These are phyloP conservation scores for Candolleomyces aberdarensis DNA, from an alignment of 768 basidiomycete genomes.

Conservation along the genomic window DNA sequence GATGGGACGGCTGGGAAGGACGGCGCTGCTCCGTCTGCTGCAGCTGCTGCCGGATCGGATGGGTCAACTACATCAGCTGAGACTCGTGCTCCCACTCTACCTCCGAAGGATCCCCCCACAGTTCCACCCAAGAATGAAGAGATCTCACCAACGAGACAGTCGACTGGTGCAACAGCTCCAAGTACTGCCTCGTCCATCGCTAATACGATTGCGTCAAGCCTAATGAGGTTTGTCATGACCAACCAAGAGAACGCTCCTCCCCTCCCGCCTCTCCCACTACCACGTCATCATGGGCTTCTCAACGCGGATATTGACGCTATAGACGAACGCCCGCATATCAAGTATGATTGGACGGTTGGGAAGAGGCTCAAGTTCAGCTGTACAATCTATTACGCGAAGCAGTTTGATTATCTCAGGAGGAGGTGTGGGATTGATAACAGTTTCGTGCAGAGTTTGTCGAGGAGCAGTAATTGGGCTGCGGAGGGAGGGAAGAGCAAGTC, in stretches of 20 bases:
- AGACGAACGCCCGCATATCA: slow-evolving; percentile 78
- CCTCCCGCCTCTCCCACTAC: slow-evolving; percentile 22
- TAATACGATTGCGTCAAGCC: slow-evolving; percentile 45
- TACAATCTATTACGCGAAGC: slow-evolving; percentile 78
- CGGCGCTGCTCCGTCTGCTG: neutral
- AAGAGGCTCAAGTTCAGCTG: slow-evolving; percentile 75
- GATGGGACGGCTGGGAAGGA: slow-evolving; percentile 33
- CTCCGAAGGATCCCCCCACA: slow-evolving; percentile 20
- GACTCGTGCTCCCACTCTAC: neutral
- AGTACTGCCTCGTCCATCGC: slow-evolving; percentile 40
- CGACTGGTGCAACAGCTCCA: slow-evolving; percentile 11
- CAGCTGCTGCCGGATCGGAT: neutral
- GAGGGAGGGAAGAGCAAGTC: slow-evolving; percentile 79
- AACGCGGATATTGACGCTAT: slow-evolving; percentile 39
- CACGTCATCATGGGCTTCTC: slow-evolving; percentile 49
- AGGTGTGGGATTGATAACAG: slow-evolving; percentile 64
- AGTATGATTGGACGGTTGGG: slow-evolving; percentile 78
- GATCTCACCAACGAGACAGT: neutral
- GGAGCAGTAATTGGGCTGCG: slow-evolving; percentile 66
- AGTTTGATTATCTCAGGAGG: slow-evolving; percentile 66
- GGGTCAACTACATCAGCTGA: neutral
- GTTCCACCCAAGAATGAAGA: slow-evolving; percentile 18
- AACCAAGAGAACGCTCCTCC: slow-evolving; percentile 29
- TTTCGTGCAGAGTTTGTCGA: slow-evolving; percentile 58
- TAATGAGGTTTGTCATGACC: slow-evolving; percentile 58